Evolutionary conservation across 257 asterid species (phyloP).

Genomic region (Solanum megistacrolobum): DNA sequence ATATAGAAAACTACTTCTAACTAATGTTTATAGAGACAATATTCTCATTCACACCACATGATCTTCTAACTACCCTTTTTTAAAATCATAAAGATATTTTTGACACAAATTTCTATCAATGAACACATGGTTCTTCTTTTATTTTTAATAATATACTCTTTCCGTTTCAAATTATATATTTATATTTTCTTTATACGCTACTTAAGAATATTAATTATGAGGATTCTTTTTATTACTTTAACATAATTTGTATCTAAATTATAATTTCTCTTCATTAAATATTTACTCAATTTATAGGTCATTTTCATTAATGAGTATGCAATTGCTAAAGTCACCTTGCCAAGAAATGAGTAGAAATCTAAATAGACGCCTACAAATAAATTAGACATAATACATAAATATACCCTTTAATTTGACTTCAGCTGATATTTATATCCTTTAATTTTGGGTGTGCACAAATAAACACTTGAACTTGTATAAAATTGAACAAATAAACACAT

Average conservation of each 20-base stretch:
- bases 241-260: background rate
- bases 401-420: too few species aligned
- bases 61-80: background rate
- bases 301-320: background rate
- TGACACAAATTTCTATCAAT: background rate
- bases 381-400: too few species aligned
- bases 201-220: background rate
- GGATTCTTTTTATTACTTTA: background rate
- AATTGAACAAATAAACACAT: too few species aligned
- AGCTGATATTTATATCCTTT: fast-evolving
- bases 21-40: background rate
- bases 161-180: background rate
- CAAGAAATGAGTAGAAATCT: background rate
- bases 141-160: background rate
- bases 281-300: background rate
- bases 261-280: background rate
- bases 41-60: background rate
- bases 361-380: background rate
- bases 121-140: background rate
- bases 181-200: background rate
- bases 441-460: too few species aligned
- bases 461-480: too few species aligned
- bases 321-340: background rate
- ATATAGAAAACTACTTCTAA: background rate
- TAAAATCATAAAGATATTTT: background rate